Evolutionary conservation across 371 early-diverging fungal genomes (phyloP).

Genomic region (Mortierella polycephala): DNA sequence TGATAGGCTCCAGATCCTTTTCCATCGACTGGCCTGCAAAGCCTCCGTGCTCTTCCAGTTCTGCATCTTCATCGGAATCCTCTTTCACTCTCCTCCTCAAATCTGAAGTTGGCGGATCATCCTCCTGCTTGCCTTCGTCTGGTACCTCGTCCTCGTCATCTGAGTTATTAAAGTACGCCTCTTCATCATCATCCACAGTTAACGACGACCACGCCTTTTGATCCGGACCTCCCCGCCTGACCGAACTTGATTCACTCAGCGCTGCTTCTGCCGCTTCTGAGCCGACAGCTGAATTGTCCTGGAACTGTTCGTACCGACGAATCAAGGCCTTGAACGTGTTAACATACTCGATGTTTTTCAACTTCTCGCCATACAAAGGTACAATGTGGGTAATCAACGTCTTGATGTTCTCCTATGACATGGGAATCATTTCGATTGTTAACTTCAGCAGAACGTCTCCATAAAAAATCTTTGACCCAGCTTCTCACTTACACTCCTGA

Average conservation of each 20-base stretch:
- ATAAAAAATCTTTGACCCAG: no score
- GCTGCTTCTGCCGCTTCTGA: constrained; percentile 35
- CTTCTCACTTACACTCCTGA: constrained; percentile 69
- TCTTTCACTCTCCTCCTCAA: constrained; percentile 38
- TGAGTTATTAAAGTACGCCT: constrained; percentile 84
- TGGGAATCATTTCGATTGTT: neutral
- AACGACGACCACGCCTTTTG: constrained; percentile 69
- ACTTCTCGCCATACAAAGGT: constrained; percentile 65
- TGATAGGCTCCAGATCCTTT: constrained; percentile 16
- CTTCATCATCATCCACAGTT: constrained; percentile 80
- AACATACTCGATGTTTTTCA: constrained; percentile 72
- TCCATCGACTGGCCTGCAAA: constrained; percentile 11
- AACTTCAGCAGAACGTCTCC: neutral
- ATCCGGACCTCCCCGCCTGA: constrained; percentile 17
- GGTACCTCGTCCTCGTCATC: constrained; percentile 70
- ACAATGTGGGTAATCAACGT: constrained; percentile 78
- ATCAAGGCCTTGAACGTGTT: constrained; percentile 68
- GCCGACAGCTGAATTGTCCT: constrained; percentile 56
- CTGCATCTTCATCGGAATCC: constrained; percentile 28
- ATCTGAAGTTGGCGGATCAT: constrained; percentile 47
- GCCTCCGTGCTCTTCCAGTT: neutral
- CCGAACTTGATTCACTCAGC: constrained; percentile 27
- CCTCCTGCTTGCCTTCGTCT: constrained; percentile 42
- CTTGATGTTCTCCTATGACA: constrained; percentile 71
- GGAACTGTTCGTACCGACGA: constrained; percentile 70